Conservation (phyloP, 1,139 yeast species). For the Pichia sp. region DNA sequence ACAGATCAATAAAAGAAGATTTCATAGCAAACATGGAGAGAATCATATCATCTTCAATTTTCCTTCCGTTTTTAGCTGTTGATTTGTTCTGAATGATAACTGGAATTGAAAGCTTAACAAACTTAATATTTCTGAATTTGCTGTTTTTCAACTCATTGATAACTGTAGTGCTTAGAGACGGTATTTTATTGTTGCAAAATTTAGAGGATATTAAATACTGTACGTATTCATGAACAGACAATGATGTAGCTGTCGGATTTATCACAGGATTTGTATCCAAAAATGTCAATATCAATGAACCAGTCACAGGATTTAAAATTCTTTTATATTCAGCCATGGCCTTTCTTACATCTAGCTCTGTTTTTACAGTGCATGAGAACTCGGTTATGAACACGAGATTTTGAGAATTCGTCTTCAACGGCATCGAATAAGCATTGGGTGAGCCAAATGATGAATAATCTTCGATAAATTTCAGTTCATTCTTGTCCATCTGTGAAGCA, state of each 20-base stretch:
- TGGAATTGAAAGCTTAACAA: conserved; percentile 23
- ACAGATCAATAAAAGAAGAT: conserved; percentile 21
- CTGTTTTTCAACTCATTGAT: conserved; percentile 7
- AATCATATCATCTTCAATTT: background rate
- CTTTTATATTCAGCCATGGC: conserved; percentile 21
- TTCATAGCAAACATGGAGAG: conserved; percentile 20
- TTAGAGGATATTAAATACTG: conserved; percentile 6
- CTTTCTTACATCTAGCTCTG: conserved; percentile 10
- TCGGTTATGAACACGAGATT: conserved; percentile 20
- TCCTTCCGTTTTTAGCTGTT: background rate
- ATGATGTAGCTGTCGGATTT: background rate
- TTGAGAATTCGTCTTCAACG: conserved; percentile 21
- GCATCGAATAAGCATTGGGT: conserved; percentile 16
- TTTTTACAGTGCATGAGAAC: conserved; percentile 13
- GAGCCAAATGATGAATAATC: conserved; percentile 24
- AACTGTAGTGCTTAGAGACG: conserved; percentile 15
- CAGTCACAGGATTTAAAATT: conserved; percentile 19
- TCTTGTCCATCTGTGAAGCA: conserved; percentile 11
- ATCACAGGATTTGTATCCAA: background rate
- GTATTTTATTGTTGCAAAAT: conserved; percentile 6
- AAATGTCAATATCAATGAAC: conserved; percentile 16
- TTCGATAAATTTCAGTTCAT: conserved; percentile 18
- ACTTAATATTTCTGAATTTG: conserved; percentile 21
- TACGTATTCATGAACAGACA: conserved; percentile 5
- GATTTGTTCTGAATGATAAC: background rate